Conservation (phyloP, 495 filamentous ascomycete genomes). For the Bathelium albidoporum region DNA sequence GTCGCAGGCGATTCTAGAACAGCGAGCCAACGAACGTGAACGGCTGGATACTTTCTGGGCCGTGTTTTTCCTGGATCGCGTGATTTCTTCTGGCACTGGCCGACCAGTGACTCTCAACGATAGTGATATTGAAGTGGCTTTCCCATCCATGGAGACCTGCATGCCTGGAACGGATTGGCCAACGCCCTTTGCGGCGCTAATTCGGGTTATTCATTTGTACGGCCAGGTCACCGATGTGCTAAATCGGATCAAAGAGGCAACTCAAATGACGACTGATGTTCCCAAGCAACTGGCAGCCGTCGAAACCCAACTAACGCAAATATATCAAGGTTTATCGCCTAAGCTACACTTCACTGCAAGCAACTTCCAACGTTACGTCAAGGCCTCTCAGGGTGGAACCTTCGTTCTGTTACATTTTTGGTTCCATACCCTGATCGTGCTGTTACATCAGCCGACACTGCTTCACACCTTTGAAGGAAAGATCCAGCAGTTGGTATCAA, state of each 20-base stretch:
- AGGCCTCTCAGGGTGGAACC: constrained; percentile 65
- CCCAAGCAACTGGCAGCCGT: constrained; percentile 56
- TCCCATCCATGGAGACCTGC: constrained; percentile 54
- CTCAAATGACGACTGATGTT: constrained; percentile 64
- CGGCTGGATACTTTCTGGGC: constrained; percentile 78
- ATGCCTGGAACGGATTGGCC: constrained; percentile 53
- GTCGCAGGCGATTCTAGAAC: constrained; percentile 44
- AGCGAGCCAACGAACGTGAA: constrained; percentile 49
- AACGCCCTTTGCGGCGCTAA: constrained; percentile 64
- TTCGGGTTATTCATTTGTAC: constrained; percentile 75
- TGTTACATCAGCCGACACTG: constrained; percentile 72
- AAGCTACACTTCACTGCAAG: constrained; percentile 66
- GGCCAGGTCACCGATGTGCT: constrained; percentile 71
- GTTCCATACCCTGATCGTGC: constrained; percentile 79
- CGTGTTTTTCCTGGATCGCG: constrained; percentile 73
- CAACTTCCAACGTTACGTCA: constrained; percentile 69
- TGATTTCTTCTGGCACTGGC: constrained; percentile 76
- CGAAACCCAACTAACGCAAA: constrained; percentile 67
- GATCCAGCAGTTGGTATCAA: constrained; percentile 57
- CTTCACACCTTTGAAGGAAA: constrained; percentile 65
- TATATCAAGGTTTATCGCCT: constrained; percentile 63
- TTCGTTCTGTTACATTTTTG: constrained; percentile 85
- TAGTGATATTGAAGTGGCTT: constrained; percentile 66
- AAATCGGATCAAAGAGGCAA: constrained; percentile 66
- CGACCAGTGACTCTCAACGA: constrained; percentile 69